Percentiles rank a stretch among this genome's conserved stretches.
Evolutionary conservation across 2,329 filamentous ascomycete species (phyloP).

Genomic region (Diaporthe humulicola): DNA sequence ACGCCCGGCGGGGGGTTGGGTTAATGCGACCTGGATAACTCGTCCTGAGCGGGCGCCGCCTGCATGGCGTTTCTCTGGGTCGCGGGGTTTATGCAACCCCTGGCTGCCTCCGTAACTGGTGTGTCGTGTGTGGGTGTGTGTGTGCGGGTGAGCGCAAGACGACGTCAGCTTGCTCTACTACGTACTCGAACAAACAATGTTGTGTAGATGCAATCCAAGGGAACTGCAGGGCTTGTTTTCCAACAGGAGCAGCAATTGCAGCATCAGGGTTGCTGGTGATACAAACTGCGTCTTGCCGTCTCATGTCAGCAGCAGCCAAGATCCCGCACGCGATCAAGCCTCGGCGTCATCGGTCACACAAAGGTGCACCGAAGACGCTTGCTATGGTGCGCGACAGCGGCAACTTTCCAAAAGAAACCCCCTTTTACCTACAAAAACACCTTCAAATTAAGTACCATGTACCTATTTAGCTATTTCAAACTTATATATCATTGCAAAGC

Average conservation of each 20-base stretch:
- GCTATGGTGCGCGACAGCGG: too few relatives aligned
- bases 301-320: slow-evolving; percentile 17
- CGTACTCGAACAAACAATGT: not conserved
- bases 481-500: too few relatives aligned
- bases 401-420: too few relatives aligned
- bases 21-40: slow-evolving; percentile 1
- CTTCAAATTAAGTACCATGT: too few relatives aligned
- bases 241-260: not conserved
- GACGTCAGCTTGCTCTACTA: not conserved
- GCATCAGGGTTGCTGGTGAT: not conserved
- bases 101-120: not conserved
- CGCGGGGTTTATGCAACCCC: slow-evolving; percentile 12
- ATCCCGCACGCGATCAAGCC: not conserved
- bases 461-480: too few relatives aligned
- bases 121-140: not conserved
- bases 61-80: not conserved
- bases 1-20: not conserved
- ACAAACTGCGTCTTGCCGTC: not conserved
- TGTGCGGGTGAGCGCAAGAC: not conserved
- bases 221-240: not conserved
- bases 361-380: not conserved
- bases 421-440: too few relatives aligned
- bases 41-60: not conserved
- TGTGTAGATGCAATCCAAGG: not conserved
- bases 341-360: not conserved